Base-by-base conservation (phyloP, 495 filamentous ascomycete species). In the Hyaloscypha variabilis region DNA sequence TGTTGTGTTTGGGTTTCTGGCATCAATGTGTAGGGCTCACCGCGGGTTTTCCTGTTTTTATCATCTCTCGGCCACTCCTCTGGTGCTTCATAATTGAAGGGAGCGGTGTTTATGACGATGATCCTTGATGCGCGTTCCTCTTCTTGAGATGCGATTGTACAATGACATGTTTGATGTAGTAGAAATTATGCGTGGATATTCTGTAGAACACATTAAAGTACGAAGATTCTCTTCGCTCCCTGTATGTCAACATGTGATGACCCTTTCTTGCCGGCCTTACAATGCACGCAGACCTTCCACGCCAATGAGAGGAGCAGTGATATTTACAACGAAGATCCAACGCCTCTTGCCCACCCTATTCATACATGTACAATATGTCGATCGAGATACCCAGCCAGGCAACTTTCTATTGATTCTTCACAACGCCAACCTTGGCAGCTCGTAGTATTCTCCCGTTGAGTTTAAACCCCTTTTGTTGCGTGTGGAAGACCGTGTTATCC, bases 381-480 rank as follows among this genome's bases (percentile, higher is more conserved):
- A 8, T 39, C 62, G 31, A 39, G 3, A 53, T 11, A 50, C 17
- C 10, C 0, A 36, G 13, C 31, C 31, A 51, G 51, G 3, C 6
- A 28, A 6, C 39, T 23, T 11, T 62, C 52, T 67, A 82, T 70
- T 76, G 72, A 75, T 81, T 83, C 79, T 84, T 85, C 63, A 96
- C 94, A 63, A 98, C 91, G 69, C 94, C 94, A 61, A 98, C 94
- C 85, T 98, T 96, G 68, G 94, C 92, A 65, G 94, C 90, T 81
- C 95, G 86, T 66, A 99, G 78, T 56, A 97, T 83, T 69, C 95
- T 81, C 64, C 95, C 95, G 76, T 99, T 97, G 58, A 97, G 82
- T 71, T 83, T 82, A 79, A 95, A 99, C 50, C 95, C 95, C 83
- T 97, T 98, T 82, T 91, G 91, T 85, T 97, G 93, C 31, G 90